phyloP scores from a whole-genome alignment of 2,329 filamentous ascomycete genomes.

The Fusarium globosum region DNA sequence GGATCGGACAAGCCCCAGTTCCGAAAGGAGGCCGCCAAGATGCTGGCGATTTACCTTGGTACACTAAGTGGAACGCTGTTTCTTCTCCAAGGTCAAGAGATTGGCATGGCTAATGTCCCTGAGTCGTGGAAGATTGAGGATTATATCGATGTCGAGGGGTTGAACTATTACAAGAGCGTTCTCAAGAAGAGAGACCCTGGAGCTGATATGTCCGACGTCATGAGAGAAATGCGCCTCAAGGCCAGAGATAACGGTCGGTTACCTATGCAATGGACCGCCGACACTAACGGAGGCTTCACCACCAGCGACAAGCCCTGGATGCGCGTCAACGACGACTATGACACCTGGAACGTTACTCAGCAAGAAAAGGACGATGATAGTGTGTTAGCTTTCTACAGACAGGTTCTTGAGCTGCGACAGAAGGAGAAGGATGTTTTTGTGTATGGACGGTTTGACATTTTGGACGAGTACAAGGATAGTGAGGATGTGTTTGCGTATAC shows the following conservation, averaged over 20 bases:
- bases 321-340: constrained; percentile 41
- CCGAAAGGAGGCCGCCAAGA: constrained; percentile 56
- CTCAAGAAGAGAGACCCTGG: constrained; percentile 25
- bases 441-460: constrained; percentile 19
- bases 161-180: constrained; percentile 52
- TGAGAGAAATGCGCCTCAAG: constrained; percentile 55
- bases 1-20: constrained; percentile 53
- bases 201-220: constrained; percentile 49
- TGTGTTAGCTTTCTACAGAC: constrained; percentile 35
- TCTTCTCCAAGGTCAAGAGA: constrained; percentile 64
- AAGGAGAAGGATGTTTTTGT: constrained; percentile 39
- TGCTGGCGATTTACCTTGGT: constrained; percentile 56
- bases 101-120: constrained; percentile 62
- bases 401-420: constrained; percentile 25
- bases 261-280: constrained; percentile 62
- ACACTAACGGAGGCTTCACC: constrained; percentile 58
- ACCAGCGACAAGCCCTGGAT: constrained; percentile 44
- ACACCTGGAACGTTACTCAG: constrained; percentile 28
- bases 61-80: constrained; percentile 59
- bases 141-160: constrained; percentile 57
- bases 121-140: constrained; percentile 55
- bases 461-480: constrained; percentile 16
- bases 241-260: constrained; percentile 44
- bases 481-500: constrained; percentile 39
- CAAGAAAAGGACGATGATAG: constrained; percentile 26